Evolutionary conservation across 2,329 filamentous ascomycete species (phyloP).

Genomic region (Xylaria sp.): DNA sequence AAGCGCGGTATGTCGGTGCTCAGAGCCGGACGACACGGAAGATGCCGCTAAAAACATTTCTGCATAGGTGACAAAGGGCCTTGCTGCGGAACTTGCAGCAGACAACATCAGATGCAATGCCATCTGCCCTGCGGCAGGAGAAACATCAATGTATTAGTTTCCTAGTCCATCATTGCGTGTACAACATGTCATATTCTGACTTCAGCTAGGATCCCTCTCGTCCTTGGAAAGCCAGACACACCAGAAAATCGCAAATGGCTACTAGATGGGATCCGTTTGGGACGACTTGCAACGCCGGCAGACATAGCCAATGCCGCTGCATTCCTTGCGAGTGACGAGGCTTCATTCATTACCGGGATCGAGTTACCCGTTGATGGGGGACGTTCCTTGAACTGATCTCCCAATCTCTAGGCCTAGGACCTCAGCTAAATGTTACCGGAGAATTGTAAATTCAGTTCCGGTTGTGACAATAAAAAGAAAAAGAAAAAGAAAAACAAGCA

Average conservation of each 20-base stretch:
- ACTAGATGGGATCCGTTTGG: slow-evolving; percentile 46
- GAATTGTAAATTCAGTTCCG: no score
- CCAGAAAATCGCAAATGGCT: slow-evolving; percentile 48
- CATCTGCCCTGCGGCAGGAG: neutral
- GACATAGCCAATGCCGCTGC: slow-evolving; percentile 6
- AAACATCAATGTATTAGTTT: neutral
- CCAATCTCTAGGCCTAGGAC: neutral
- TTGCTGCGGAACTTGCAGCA: neutral
- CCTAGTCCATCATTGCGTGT: neutral
- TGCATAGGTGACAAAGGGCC: neutral
- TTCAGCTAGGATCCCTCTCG: slow-evolving; percentile 9
- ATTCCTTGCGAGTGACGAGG: slow-evolving; percentile 14
- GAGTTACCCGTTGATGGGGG: slow-evolving; percentile 13
- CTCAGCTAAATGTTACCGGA: neutral
- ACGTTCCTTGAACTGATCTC: neutral
- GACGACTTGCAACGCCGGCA: slow-evolving; percentile 42
- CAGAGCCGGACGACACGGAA: neutral
- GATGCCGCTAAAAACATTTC: neutral
- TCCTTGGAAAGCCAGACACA: slow-evolving; percentile 45
- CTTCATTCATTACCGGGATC: slow-evolving; percentile 9
- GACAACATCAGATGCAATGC: neutral
- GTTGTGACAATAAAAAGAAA: no score
- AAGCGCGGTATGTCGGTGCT: neutral
- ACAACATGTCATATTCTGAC: neutral
- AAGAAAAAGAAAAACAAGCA: no score